phyloP scores from a whole-genome alignment of 2,329 filamentous ascomycete genomes.

The Simplicillium aogashimaense region DNA sequence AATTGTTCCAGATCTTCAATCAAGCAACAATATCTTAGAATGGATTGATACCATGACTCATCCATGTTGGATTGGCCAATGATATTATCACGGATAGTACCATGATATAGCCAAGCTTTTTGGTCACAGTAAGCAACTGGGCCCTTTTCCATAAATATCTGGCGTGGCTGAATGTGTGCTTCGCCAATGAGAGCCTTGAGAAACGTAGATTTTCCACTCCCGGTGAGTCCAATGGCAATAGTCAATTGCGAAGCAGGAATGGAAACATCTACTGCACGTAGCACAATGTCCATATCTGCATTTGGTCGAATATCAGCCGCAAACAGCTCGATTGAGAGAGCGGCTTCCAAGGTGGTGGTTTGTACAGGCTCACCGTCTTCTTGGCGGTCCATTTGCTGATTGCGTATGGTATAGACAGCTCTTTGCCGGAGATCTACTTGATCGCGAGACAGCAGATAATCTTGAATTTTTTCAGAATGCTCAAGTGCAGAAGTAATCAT shows the following conservation, averaged over 20 bases:
- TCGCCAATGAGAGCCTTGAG: not conserved
- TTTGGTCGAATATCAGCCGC: too few species aligned
- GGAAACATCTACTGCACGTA: too few species aligned
- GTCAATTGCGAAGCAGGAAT: not conserved
- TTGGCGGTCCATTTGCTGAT: too few species aligned
- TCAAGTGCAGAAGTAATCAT: too few species aligned
- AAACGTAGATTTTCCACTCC: not conserved
- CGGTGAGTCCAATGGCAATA: not conserved
- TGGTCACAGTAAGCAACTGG: not conserved
- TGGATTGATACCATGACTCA: not conserved
- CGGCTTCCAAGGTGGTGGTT: too few species aligned
- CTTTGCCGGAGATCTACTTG: too few species aligned
- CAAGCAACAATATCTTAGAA: not conserved
- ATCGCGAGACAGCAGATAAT: too few species aligned
- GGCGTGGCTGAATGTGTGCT: not conserved
- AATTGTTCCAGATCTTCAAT: not conserved
- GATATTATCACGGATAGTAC: not conserved
- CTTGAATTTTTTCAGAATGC: too few species aligned
- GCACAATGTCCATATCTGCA: too few species aligned
- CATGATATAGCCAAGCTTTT: not conserved
- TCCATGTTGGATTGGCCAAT: not conserved
- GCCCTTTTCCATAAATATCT: not conserved
- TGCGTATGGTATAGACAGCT: too few species aligned
- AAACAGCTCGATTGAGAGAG: too few species aligned
- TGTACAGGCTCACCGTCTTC: too few species aligned